Evolutionary conservation across 169 alveolate species (phyloP).

Genomic region (Amoebophrya sp.): DNA sequence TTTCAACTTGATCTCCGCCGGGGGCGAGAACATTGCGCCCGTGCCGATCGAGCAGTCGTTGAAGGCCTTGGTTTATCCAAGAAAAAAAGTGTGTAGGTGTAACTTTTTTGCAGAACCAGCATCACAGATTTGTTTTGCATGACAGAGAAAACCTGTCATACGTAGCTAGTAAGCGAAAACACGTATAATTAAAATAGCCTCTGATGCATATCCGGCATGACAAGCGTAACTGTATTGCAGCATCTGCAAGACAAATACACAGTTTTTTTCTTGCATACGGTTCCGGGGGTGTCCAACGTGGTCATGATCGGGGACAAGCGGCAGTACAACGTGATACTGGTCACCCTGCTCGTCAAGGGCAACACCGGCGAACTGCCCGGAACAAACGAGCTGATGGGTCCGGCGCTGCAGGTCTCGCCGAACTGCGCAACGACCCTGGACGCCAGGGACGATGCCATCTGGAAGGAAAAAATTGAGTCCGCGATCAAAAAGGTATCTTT

Average conservation of each 20-base stretch:
- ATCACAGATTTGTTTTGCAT: no score
- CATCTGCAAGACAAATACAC: no score
- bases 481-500: not conserved
- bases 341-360: slow-evolving; percentile 10
- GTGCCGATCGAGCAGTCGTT: slow-evolving; percentile 41
- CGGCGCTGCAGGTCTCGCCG: slow-evolving; percentile 31
- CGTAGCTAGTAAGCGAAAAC: no score
- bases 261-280: no score
- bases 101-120: no score
- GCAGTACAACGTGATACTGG: slow-evolving; percentile 22
- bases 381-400: slow-evolving; percentile 37
- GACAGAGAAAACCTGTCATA: no score
- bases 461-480: not conserved
- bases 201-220: no score
- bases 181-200: no score
- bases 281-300: slow-evolving; percentile 42
- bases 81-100: no score
- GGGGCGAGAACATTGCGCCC: slow-evolving; percentile 48
- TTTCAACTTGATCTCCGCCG: not conserved
- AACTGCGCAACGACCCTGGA: not conserved
- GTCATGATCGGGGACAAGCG: slow-evolving; percentile 50
- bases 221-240: no score
- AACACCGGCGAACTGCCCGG: slow-evolving; percentile 44
- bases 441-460: not conserved
- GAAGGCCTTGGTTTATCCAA: slow-evolving; percentile 35